Evolutionary conservation across 2,329 filamentous ascomycete genomes (phyloP), one percentile per base, ranked within the genome.

Genomic region (Cordyceps cateniannulata): DNA sequence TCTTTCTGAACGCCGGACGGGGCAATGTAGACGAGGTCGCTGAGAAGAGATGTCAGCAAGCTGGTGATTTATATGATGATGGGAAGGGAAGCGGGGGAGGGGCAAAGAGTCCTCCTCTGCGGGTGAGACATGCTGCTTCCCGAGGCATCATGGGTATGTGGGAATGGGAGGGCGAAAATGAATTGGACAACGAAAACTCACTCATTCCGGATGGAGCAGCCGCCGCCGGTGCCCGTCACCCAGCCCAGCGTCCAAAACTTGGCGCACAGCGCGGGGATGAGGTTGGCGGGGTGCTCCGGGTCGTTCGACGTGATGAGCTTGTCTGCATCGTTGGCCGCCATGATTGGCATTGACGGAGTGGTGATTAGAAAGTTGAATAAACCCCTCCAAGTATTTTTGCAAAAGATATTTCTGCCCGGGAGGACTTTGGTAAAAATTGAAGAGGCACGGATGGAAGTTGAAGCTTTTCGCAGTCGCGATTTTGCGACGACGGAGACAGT

Each of bases 1-100:
- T 99, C 95, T 76, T 99, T 99, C 72, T 98, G 93, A 42, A 99
- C 95, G 64, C 95, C 95, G 0, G 93, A 97, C 10, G 95, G 95
- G 56, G 95, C 95, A 70, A 99, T 88, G 77, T 90, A 99, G 70
- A 99, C 93, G 69, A 96, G 87, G 68, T 96, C 87, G 70, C 87
- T 93, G 72, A 3, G 12, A 14, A 12, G 50, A 14, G n/a, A 4
- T 5, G 38, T 54, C 10, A 54, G 35, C 22, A 20, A 40, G 29
- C 12, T 38, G 22, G 50, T n/a, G 32, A 9, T 9, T 18, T 52
- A 38, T 3, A 29, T 29, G 51, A 24, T 38, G 24, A 44, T 2
- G 12, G 20, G 32, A 7, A 24, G 32, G 35, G n/a, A 14, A 25
- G 25, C 16, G 40, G 25, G 18, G 16, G 38, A 32, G 40, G 29